phyloP scores from a whole-genome alignment of 768 basidiomycete species.

The Pisolithus marmoratus region DNA sequence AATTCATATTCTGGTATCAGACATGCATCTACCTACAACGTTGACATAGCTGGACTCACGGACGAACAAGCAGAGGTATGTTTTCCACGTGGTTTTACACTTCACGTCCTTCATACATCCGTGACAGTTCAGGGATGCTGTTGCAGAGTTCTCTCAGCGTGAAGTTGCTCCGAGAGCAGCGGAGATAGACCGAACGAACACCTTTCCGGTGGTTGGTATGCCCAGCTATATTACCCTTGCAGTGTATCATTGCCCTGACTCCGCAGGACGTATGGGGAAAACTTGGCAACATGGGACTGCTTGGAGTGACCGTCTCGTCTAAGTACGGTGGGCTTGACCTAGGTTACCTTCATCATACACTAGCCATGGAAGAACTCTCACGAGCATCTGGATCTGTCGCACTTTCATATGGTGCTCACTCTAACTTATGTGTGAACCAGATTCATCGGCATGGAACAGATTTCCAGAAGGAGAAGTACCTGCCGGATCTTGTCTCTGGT shows the following conservation, averaged over 20 bases:
- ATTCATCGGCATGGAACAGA: constrained; percentile 82
- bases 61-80: constrained; percentile 76
- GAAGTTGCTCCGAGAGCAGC: constrained; percentile 84
- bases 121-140: constrained; percentile 72
- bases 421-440: constrained; percentile 84
- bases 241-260: constrained; percentile 7
- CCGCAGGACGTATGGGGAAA: constrained; percentile 80
- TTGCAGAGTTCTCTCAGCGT: constrained; percentile 72
- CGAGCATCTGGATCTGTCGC: constrained; percentile 88
- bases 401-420: constrained; percentile 88
- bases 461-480: constrained; percentile 74
- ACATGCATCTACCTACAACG: constrained; percentile 56
- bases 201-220: constrained; percentile 60
- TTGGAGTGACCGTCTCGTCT: constrained; percentile 79
- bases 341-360: constrained; percentile 82
- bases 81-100: constrained; percentile 3
- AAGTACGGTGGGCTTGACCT: constrained; percentile 78
- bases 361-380: constrained; percentile 95
- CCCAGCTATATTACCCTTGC: not conserved
- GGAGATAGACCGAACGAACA: constrained; percentile 82
- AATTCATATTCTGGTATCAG: constrained; percentile 2
- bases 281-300: constrained; percentile 86
- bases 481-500: constrained; percentile 75
- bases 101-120: not conserved
- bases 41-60: constrained; percentile 68